Evolutionary conservation across 805 yeast genomes (phyloP), one percentile per base, ranked within the genome.

Genomic region (Saccharomycopsis sp.): DNA sequence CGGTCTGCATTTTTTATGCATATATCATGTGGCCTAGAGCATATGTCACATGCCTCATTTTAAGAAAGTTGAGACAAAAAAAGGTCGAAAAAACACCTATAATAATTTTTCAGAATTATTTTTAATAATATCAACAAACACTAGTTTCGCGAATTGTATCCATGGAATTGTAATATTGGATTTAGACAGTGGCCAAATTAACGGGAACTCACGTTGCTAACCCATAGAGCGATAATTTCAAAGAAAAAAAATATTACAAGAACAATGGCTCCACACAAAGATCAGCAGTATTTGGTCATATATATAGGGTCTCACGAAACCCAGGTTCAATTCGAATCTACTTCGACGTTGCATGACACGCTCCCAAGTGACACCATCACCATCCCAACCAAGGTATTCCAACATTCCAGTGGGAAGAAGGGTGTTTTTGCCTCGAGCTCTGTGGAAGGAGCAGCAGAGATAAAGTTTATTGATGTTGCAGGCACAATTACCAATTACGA

Each of bases 221-320:
- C n/a, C 38, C 38, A 29, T 29, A 29, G 38, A 29, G n/a, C n/a
- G n/a, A n/a, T n/a, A n/a, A n/a, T n/a, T n/a, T n/a, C n/a, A n/a
- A 29, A 7, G 12, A 29, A 29, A 29, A 29, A 29, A 29, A 12
- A 12, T 29, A 29, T 29, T 29, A 29, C n/a, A n/a, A n/a, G n/a
- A n/a, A 12, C 38, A 29, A 60, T 60, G 63, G 59, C 63, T 17
- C 63, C 63, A 2, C 63, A 60, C 24, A 60, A 57, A 53, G 63
- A 65, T 56, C 64, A 58, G 25, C 56, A 54, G n/a, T 38, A 38
- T 41, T 56, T 70, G 74, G 80, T 92, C 29, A 80, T 92, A 29
- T 85, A 89, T 57, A 89, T 96, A 0, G 97, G 97, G 29, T 86
- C 96, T 1, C 75, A 74, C 56, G 73, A 79, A 56, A 89, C 97